Base-by-base conservation (phyloP, 2,329 filamentous ascomycete species). In the Aspergillus brunneoviolaceus region DNA sequence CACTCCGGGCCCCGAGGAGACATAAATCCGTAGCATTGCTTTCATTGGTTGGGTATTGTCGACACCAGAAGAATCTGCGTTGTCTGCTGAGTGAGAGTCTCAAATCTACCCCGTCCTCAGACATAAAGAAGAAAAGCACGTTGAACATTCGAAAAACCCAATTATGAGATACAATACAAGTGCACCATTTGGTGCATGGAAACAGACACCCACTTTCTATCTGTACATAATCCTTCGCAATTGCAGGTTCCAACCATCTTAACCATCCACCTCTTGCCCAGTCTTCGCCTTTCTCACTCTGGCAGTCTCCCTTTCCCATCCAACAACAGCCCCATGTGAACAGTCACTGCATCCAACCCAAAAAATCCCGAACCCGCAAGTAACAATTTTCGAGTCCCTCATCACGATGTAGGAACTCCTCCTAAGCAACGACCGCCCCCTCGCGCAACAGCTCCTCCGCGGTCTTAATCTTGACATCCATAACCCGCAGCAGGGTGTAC, bases 401-500 rank as follows among this genome's bases (percentile, higher is more conserved):
- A 35, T 16, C 23, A 23, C 23, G 1, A 5, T 3, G 23, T 23
- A 3, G 23, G 23, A 23, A 35, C 16, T 2, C 27, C 7, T 9
- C 7, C 58, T 72, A 69, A 49, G 76, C 71, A 60, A 77, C 69
- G 48, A 74, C 71, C 33, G 72, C 76, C 23, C 77, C 76, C 60
- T 78, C 79, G 49, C 65, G 63, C 70, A 81, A 70, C 70, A 86
- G 74, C 73, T 85, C 80, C 54, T 86, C 84, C 61, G 83, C 63
- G 27, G 77, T 79, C 76, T 81, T 85, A 5, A 96, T 82, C 72
- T 85, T 88, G 64, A 98, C 73, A 77, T 98, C 91, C 72, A 89
- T 89, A 65, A 99, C 89, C 72, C 88, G 84, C 77, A 99, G 73
- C 23, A 96, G 85, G 2, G 95, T 99, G 77, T 90, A 96, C 70